Evolutionary conservation across 2,329 filamentous ascomycete species (phyloP), one percentile per base, ranked within the genome.

Genomic region (Apiospora rasikravindrae): DNA sequence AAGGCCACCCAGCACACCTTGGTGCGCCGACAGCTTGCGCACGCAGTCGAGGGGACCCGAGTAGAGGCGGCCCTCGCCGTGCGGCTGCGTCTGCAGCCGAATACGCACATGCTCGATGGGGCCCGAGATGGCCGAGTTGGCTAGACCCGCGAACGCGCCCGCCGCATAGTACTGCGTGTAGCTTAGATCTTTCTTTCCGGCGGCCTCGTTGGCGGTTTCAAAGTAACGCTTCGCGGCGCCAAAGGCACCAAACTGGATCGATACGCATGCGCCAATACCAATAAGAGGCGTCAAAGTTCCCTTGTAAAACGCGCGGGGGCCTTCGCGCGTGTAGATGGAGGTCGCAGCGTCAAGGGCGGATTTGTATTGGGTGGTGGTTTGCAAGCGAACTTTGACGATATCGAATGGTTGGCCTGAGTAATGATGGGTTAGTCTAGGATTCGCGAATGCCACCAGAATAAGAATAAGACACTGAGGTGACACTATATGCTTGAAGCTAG

Each of bases 21-120:
- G 91, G 71, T 86, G 86, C 1, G 89, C 85, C 26, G 89, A 89
- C 19, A 99, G 89, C 85, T 98, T 96, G 79, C 91, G 90, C 77
- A 98, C 92, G 84, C 96, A 99, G 87, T 98, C 96, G 67, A 94
- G 81, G 0, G 96, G 96, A 0, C 96, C 96, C 40, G 80, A 81
- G 87, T 98, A 99, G 61, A 99, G 88, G 22, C 91, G 88, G 5
- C 83, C 89, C 0, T 91, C 89, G 70, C 94, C 95, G 85, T 98
- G 96, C 2, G 96, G 96, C 84, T 99, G 96, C 40, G 96, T 97
- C 85, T 99, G 96, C 74, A 99, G 87, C 29, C 96, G 90, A 84
- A 99, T 99, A 80, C 96, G 93, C 78, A 98, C 93, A 86, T 98
- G 96, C 86, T 99, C 96, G 80, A 98, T 98, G 14, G 96, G 96